These are phyloP conservation scores for Rhizopus sp. DNA, from an alignment of 371 early-diverging fungal genomes.

Conservation along the genomic window DNA sequence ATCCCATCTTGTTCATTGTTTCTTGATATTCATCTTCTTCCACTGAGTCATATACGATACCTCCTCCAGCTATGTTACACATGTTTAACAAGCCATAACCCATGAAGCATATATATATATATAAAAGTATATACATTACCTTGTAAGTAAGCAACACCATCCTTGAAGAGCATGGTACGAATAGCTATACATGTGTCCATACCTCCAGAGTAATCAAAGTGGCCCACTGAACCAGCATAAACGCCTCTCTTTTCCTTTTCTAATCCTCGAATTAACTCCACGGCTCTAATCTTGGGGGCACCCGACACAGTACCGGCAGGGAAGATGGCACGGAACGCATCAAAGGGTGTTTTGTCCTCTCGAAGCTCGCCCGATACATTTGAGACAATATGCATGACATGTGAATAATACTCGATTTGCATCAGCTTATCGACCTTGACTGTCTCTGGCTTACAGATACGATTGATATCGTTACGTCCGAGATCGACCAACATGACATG, in stretches of 20 bases:
- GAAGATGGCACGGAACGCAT: conserved; percentile 95
- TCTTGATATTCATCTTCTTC: conserved; percentile 93
- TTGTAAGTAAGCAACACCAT: conserved; percentile 93
- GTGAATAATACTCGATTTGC: conserved; percentile 94
- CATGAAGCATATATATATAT: conserved; percentile 29
- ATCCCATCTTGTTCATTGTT: conserved; percentile 92
- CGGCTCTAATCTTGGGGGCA: conserved; percentile 96
- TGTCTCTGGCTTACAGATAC: conserved; percentile 89
- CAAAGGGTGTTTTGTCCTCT: conserved; percentile 86
- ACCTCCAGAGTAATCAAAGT: conserved; percentile 90
- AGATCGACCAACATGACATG: conserved; percentile 98
- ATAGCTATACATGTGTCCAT: conserved; percentile 97
- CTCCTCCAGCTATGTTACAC: conserved; percentile 68
- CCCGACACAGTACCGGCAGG: conserved; percentile 98
- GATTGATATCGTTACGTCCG: conserved; percentile 96
- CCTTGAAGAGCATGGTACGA: conserved; percentile 96
- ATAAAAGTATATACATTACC: no score
- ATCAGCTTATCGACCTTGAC: conserved; percentile 94
- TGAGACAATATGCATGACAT: conserved; percentile 98
- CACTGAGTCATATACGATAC: conserved; percentile 94
- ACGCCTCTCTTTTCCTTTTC: conserved; percentile 93
- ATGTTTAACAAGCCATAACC: conserved; percentile 1
- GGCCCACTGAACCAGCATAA: conserved; percentile 96
- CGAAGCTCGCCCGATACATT: conserved; percentile 90
- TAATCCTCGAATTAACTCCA: conserved; percentile 88